Conservation (phyloP, 225 moss, liverwort and hornwort species). For the Marchantia paleacea region DNA sequence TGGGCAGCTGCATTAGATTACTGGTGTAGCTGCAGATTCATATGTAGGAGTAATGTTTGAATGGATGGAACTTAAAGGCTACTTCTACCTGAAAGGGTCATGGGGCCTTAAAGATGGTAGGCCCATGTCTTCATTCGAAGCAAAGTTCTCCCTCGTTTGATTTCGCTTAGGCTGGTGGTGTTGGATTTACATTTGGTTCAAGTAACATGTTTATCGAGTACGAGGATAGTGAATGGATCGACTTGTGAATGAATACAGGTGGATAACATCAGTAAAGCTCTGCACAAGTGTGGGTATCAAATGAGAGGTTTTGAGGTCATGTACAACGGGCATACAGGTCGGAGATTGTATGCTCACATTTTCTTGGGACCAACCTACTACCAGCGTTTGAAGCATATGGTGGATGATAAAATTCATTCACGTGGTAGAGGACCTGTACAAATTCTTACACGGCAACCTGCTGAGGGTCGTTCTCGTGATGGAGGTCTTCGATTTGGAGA, state of each 20-base stretch:
- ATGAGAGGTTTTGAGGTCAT: slow-evolving; percentile 99
- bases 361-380: slow-evolving; percentile 98
- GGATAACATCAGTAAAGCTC: slow-evolving; percentile 96
- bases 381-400: slow-evolving; percentile 99
- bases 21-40: too few relatives aligned
- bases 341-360: slow-evolving; percentile 85
- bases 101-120: too few relatives aligned
- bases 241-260: slow-evolving; percentile 37
- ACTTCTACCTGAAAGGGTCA: too few relatives aligned
- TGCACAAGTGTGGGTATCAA: slow-evolving; percentile 98
- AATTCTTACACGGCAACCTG: slow-evolving; percentile 96
- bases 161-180: too few relatives aligned
- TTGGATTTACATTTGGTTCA: too few relatives aligned
- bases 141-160: too few relatives aligned
- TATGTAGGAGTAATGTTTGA: too few relatives aligned
- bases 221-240: not conserved
- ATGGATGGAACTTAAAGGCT: too few relatives aligned
- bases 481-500: slow-evolving; percentile 99
- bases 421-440: slow-evolving; percentile 98
- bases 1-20: not conserved
- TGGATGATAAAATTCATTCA: slow-evolving; percentile 98
- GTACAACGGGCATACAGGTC: slow-evolving; percentile 99
- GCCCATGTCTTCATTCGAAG: too few relatives aligned
- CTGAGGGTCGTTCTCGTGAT: slow-evolving; percentile 97
- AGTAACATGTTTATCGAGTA: not conserved